Evolutionary conservation across 305 asterid species (phyloP).

Genomic region (Caryopteris hybrid): DNA sequence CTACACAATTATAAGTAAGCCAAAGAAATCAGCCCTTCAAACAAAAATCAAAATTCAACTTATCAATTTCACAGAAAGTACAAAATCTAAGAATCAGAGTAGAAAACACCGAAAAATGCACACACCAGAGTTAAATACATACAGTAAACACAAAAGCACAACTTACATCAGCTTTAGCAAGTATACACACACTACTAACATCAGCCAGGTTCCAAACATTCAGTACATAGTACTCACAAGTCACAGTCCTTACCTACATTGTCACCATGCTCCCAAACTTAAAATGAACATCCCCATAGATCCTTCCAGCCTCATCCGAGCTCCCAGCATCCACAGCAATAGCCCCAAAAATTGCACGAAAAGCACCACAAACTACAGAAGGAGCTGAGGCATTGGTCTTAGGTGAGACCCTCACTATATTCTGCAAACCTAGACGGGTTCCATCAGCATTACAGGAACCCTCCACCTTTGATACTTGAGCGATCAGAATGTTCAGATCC

Average conservation of each 20-base stretch:
- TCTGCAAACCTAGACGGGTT: slow-evolving; percentile 48
- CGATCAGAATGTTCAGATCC: slow-evolving; percentile 45
- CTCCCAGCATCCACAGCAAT: slow-evolving; percentile 58
- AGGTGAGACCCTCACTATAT: slow-evolving; percentile 54
- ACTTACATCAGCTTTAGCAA: neutral
- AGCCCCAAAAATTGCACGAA: slow-evolving; percentile 71
- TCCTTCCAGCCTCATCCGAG: slow-evolving; percentile 41
- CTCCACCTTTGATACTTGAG: slow-evolving; percentile 46
- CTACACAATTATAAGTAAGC: neutral
- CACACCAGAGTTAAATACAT: neutral
- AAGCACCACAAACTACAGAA: slow-evolving; percentile 76
- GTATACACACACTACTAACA: slow-evolving; percentile 5
- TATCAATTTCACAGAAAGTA: neutral
- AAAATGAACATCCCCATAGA: slow-evolving; percentile 32
- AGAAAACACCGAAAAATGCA: neutral
- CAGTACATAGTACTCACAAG: neutral
- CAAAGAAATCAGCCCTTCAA: neutral
- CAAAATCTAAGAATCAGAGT: neutral
- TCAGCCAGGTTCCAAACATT: neutral
- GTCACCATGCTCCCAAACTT: slow-evolving; percentile 22
- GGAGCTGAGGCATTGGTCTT: slow-evolving; percentile 53
- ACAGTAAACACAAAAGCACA: slow-evolving; percentile 1
- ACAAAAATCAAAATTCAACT: neutral
- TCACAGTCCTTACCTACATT: slow-evolving; percentile 39
- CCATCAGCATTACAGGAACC: slow-evolving; percentile 56